phyloP scores from a whole-genome alignment of 2,329 filamentous ascomycete species.

The Cladophialophora chaetospira region DNA sequence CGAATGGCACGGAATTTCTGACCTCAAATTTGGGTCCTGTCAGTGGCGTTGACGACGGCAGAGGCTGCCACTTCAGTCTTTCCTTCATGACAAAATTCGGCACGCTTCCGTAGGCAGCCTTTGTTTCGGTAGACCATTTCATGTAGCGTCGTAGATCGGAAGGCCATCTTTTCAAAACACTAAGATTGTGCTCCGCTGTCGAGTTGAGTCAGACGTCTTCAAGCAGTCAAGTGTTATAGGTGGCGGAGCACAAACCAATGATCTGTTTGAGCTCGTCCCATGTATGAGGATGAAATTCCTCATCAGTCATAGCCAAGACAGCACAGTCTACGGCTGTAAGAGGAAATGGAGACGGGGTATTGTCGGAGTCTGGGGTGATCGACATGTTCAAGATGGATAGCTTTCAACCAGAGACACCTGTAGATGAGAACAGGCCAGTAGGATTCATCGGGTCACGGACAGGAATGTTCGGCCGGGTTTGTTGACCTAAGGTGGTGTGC shows the following conservation, averaged over 20 bases:
- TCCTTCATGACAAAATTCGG: conserved; percentile 59
- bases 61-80: conserved; percentile 54
- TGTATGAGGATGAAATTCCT: conserved; percentile 54
- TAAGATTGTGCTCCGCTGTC: conserved; percentile 54
- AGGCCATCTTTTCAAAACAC: conserved; percentile 60
- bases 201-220: conserved; percentile 15
- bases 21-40: conserved; percentile 44
- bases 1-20: conserved; percentile 55
- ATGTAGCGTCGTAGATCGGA: conserved; percentile 62
- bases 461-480: conserved; percentile 1
- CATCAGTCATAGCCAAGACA: conserved; percentile 54
- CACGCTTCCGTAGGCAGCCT: conserved; percentile 58
- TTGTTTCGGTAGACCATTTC: conserved; percentile 59
- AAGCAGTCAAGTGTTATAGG: no score
- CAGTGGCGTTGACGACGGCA: conserved; percentile 34
- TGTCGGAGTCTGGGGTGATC: conserved; percentile 11
- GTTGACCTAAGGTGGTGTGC: conserved; percentile 9
- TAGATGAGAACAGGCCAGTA: not conserved
- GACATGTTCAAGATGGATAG: not conserved
- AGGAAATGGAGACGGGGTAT: conserved; percentile 40
- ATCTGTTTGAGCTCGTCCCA: conserved; percentile 57
- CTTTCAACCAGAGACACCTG: not conserved
- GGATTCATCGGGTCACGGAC: not conserved
- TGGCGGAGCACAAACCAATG: conserved; percentile 52
- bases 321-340: conserved; percentile 54